These are phyloP conservation scores for Moesziomyces aphidis DNA, from an alignment of 1,284 basidiomycete genomes.

Conservation along the genomic window DNA sequence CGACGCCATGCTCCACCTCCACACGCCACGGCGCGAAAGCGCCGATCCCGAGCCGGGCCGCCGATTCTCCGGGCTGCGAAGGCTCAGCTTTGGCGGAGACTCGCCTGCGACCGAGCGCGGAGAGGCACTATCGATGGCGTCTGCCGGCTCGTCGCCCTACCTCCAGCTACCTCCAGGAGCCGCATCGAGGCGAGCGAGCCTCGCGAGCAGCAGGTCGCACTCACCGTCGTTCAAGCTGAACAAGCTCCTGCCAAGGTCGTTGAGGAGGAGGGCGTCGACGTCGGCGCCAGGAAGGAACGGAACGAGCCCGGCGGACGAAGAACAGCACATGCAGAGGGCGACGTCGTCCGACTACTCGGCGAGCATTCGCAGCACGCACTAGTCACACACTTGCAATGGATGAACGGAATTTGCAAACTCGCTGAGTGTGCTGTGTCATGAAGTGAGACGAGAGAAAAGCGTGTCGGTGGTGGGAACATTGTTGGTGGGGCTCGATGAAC, in stretches of 20 bases:
- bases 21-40: conserved; percentile 7
- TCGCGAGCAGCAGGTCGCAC: conserved; percentile 10
- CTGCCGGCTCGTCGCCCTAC: conserved; percentile 19
- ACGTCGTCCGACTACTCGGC: background rate
- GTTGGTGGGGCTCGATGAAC: too few species aligned
- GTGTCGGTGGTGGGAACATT: too few species aligned
- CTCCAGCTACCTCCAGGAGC: conserved; percentile 10
- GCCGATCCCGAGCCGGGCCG: conserved; percentile 1
- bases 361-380: background rate
- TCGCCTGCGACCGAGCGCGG: conserved; percentile 21
- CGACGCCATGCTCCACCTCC: conserved; percentile 10
- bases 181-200: conserved; percentile 10
- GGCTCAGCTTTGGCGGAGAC: conserved; percentile 4
- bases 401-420: too few species aligned
- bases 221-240: conserved; percentile 37
- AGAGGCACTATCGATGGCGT: conserved; percentile 2
- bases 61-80: conserved; percentile 7
- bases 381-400: background rate
- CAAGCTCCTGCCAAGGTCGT: conserved; percentile 34
- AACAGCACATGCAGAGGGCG: background rate
- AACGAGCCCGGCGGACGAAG: background rate
- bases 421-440: too few species aligned
- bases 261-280: conserved; percentile 4
- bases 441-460: too few species aligned
- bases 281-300: conserved; percentile 2